Base-by-base conservation (phyloP, 1,284 basidiomycete genomes). In the Ceraceosorus bombacis region DNA sequence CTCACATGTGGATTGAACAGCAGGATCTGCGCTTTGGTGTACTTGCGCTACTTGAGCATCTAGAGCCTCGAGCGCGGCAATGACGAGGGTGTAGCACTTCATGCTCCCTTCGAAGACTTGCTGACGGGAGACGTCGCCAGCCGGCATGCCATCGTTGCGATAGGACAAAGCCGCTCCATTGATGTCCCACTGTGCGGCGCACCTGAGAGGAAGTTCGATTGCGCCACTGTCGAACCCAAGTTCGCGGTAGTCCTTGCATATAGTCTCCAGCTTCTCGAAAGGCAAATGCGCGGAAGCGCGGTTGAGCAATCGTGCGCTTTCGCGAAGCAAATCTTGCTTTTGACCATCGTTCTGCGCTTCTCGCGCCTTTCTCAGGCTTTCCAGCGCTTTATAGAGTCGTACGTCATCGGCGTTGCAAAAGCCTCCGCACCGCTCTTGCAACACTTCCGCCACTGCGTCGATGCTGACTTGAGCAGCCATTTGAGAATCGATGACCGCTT, bases 321-420 rank as follows among this genome's bases (percentile, higher is more conserved):
- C 49, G 15, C 51, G 59, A 60, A 64, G 63, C 41, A 61, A 58
- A 48, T 60, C 65, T 46, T 52, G 49, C 53, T 61, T 55, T 36
- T 62, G 55, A 46, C 66, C 68, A 86, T 83, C 55, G 94, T 83
- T 77, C 94, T 90, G 2, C 80, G 78, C 4, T 76, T 93, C 90
- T 53, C 88, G 86, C 36, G 95, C 92, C 70, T 89, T 88, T 6
- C 91, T 87, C 51, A 96, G 83, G 68, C 88, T 90, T 79, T 99
- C 95, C 74, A 90, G 88, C 0, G 94, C 94, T 88, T 98, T 98
- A 82, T 98, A 97, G 54, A 96, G 81, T 81, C 96, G 88, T 50
- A 98, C 95, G 79, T 99, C 95, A 73, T 96, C 95, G 0, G 94
- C 88, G 71, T 90, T 93, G 79, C 93, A 97, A 83, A 98, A 98